Percentiles rank a stretch among this genome's conserved stretches.
Conservation (phyloP, 2,329 filamentous ascomycete genomes). For the Penicillium nordicum region DNA sequence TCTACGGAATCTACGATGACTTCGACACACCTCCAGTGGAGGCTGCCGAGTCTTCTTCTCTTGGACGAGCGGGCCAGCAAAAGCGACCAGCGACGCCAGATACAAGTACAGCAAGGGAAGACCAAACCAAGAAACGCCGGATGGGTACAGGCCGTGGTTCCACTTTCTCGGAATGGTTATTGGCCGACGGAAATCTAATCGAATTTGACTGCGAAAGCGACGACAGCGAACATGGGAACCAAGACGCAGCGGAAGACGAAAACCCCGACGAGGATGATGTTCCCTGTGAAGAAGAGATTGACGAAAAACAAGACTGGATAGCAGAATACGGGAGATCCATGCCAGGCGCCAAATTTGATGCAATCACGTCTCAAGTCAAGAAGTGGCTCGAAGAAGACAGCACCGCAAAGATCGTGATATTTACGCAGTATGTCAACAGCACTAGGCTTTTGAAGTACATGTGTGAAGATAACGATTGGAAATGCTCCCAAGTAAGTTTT, state of each 20-base stretch:
- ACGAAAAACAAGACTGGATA: background rate
- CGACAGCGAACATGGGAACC: background rate
- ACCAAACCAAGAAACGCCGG: background rate
- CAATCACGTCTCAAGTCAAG: background rate
- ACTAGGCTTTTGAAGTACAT: slow-evolving; percentile 49
- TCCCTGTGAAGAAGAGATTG: background rate
- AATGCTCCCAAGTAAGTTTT: slow-evolving; percentile 20
- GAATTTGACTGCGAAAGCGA: background rate
- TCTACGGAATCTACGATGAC: background rate
- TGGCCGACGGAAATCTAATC: background rate
- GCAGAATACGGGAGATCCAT: background rate
- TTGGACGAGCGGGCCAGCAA: background rate
- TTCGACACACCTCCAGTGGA: background rate
- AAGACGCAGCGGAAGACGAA: background rate
- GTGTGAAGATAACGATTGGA: slow-evolving; percentile 51
- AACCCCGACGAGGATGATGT: background rate
- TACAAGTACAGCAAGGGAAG: too few relatives aligned
- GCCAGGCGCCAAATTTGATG: background rate
- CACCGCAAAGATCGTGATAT: slow-evolving; percentile 1
- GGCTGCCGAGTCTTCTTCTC: background rate
- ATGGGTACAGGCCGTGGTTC: rapidly evolving
- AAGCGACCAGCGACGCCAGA: background rate
- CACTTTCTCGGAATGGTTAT: background rate
- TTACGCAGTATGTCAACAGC: slow-evolving; percentile 38
- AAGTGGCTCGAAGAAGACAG: background rate